A percentile compares a stretch with the other conserved stretches of the same genome.
Evolutionary conservation across 2,329 filamentous ascomycete genomes (phyloP).

Genomic region (Diaporthe ilicicola): DNA sequence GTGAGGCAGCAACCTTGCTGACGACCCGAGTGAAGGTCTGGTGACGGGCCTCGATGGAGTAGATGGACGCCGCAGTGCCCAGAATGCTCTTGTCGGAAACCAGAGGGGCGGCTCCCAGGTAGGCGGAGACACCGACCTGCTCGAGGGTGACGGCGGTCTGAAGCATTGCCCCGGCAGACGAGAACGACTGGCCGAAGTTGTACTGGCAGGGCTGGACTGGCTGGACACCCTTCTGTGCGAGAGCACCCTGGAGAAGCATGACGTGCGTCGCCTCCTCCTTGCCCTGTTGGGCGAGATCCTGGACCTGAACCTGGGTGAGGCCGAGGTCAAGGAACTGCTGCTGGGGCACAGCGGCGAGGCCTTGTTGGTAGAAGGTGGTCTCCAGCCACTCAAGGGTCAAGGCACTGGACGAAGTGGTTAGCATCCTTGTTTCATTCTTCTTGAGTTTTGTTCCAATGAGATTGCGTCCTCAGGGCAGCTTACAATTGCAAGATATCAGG

Average conservation of each 20-base stretch:
- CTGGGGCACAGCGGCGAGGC: conserved; percentile 72
- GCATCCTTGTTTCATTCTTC: conserved; percentile 20
- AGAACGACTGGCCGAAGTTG: conserved; percentile 69
- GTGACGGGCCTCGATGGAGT: conserved; percentile 78
- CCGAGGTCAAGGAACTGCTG: conserved; percentile 72
- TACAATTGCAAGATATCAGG: conserved; percentile 68
- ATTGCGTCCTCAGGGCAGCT: conserved; percentile 42
- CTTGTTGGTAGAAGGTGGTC: conserved; percentile 75
- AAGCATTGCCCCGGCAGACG: conserved; percentile 72
- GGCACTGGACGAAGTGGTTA: conserved; percentile 55
- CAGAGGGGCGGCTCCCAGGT: conserved; percentile 75
- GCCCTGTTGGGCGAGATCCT: conserved; percentile 69
- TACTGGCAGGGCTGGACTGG: conserved; percentile 77
- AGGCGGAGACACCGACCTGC: conserved; percentile 77
- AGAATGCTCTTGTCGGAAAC: conserved; percentile 68
- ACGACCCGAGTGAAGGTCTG: conserved; percentile 75
- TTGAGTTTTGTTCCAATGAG: not conserved
- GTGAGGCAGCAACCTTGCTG: conserved; percentile 65
- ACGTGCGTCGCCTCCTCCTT: conserved; percentile 72
- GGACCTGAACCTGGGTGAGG: conserved; percentile 61
- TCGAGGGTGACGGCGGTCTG: conserved; percentile 75
- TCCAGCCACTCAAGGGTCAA: conserved; percentile 80
- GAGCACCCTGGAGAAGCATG: conserved; percentile 64
- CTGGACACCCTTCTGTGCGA: conserved; percentile 68
- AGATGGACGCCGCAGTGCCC: conserved; percentile 72